Evolutionary conservation across 805 yeast species (phyloP), one percentile per base, ranked within the genome.

Genomic region (Wickerhamomyces mucosus): DNA sequence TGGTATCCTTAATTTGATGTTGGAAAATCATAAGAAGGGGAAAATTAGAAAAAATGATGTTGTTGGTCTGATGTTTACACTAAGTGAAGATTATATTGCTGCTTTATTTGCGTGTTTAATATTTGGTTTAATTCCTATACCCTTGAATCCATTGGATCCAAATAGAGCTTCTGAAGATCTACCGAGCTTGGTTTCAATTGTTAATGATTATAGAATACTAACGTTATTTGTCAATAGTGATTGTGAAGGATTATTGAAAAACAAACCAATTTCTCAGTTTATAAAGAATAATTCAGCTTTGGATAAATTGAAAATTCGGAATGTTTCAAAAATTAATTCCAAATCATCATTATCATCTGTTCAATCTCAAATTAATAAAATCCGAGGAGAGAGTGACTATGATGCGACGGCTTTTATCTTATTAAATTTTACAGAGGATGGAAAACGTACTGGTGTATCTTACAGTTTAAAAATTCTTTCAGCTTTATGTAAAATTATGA

Each of bases 21-120:
- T 78, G 22, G 83, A 75, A 21, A 88, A 84, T 52, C 61, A 78
- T 21, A 80, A 71, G 27, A 88, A 83, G 54, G 68, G 74, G 2
- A 61, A 67, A 3, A 50, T 84, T 27, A 65, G 59, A 33, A 65
- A 81, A 3, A 95, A 95, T 1, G 82, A 80, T 32, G 62, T 67
- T 40, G 89, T 85, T 4, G 65, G 86, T 4, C 59, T 92, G 45
- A 78, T 86, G 78, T 86, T 84, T 51, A 79, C 94, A 0, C 69
- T 89, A 28, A 75, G 86, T 1, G 95, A 88, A 35, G 97, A 92
- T 39, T 89, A 73, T 48, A 72, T 79, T 5, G 73, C 84, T 18
- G 84, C 94, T 3, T 63, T 86, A 1, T 75, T 77, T 54, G 96
- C 98, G 0, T 89, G 97, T 51, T 70, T 89, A 52, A 57, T 78